Evolutionary conservation across 345 rosid species (phyloP).

Genomic region (Carallia brachiata): DNA sequence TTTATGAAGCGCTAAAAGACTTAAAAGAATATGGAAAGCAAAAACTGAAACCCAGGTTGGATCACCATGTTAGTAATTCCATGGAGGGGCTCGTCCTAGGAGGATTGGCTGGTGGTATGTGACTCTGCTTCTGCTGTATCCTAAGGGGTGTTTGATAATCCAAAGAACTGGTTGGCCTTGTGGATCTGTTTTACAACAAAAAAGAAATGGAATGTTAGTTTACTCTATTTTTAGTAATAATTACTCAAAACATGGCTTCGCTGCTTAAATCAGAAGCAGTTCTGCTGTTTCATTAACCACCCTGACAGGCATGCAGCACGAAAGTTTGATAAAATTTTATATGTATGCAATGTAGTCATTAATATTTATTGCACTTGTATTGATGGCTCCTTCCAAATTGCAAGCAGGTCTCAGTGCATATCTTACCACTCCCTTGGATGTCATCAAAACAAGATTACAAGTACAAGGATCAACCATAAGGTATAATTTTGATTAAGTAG

Average conservation of each 20-base stretch:
- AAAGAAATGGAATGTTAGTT: neutral
- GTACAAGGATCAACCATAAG: constrained; percentile 81
- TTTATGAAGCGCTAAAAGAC: constrained; percentile 79
- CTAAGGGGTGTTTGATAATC: neutral
- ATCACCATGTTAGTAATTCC: constrained; percentile 42
- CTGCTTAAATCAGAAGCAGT: neutral
- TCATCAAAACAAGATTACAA: constrained; percentile 88
- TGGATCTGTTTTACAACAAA: neutral
- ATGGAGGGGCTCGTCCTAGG: constrained; percentile 81
- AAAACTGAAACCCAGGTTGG: constrained; percentile 49
- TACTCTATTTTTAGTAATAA: neutral
- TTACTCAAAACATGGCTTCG: neutral
- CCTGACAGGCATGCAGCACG: neutral
- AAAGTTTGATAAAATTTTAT: neutral
- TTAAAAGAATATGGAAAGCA: constrained; percentile 52
- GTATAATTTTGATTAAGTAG: constrained; percentile 30
- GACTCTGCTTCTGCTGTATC: constrained; percentile 14
- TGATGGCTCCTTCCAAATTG: constrained; percentile 1
- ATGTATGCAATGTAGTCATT: neutral
- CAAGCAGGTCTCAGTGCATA: constrained; percentile 78
- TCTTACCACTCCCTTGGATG: constrained; percentile 87
- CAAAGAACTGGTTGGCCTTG: neutral
- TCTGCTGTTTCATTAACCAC: neutral
- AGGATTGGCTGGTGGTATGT: constrained; percentile 95
- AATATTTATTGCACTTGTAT: constrained; percentile 4